Evolutionary conservation across 257 asterid species (phyloP).

Genomic region (Solanum ahanhuiri): DNA sequence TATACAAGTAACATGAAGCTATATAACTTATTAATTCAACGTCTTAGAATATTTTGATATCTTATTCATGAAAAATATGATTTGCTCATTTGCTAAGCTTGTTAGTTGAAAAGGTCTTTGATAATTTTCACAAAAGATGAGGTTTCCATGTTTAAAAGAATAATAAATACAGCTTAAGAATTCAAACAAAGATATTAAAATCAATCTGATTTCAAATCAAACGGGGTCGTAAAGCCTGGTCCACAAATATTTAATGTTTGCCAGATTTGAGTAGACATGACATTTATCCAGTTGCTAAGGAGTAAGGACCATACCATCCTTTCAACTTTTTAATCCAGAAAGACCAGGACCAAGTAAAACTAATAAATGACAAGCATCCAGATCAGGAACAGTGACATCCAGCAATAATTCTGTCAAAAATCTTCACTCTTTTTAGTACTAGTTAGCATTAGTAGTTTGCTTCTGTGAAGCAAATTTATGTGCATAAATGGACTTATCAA

Average conservation of each 20-base stretch:
- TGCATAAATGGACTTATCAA: neutral
- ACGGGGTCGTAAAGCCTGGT: neutral
- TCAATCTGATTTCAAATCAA: neutral
- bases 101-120: too few species aligned
- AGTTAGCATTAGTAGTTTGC: neutral
- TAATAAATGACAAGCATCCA: neutral
- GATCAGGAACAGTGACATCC: neutral
- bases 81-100: neutral
- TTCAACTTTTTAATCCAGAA: neutral
- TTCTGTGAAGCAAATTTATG: neutral
- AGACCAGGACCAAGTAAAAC: neutral
- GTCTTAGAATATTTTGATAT: neutral
- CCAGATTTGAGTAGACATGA: neutral
- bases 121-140: too few species aligned
- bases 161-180: neutral
- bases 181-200: too few species aligned
- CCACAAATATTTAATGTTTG: neutral
- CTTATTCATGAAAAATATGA: neutral
- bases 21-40: fast-evolving
- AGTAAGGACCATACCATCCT: neutral
- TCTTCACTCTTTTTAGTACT: neutral
- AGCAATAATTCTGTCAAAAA: neutral
- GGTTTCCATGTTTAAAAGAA: too few species aligned
- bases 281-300: neutral
- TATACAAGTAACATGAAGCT: fast-evolving